Evolutionary conservation across 2,329 filamentous ascomycete genomes (phyloP).

Genomic region (Fusarium phyllophilum): DNA sequence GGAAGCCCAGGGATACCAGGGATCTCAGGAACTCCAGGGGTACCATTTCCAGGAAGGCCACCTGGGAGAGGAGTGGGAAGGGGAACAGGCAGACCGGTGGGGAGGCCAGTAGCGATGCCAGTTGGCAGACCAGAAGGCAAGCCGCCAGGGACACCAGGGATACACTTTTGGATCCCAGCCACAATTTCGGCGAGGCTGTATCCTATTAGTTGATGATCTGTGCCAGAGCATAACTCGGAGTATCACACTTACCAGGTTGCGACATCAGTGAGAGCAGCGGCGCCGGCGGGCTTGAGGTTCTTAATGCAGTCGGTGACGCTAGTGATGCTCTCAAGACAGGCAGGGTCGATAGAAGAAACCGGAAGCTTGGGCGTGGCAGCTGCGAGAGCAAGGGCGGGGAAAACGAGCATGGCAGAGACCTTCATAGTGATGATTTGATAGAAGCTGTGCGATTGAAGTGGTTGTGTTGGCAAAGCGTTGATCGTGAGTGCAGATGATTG

Average conservation of each 20-base stretch:
- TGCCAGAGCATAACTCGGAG: rapidly evolving
- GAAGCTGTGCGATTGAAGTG: neutral
- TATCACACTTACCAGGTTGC: neutral
- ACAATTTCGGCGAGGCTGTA: neutral
- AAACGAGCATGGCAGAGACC: neutral
- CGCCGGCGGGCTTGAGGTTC: neutral
- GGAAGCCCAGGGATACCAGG: neutral
- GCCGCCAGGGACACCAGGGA: neutral
- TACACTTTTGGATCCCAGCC: neutral
- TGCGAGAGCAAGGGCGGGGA: neutral
- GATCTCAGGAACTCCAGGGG: neutral
- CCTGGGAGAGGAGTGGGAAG: neutral
- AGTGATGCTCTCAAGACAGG: neutral
- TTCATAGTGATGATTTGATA: neutral
- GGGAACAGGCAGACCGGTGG: neutral
- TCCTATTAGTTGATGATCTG: neutral
- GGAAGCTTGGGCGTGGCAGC: neutral
- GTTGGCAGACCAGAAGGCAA: neutral
- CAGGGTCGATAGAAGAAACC: neutral
- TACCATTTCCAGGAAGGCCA: neutral
- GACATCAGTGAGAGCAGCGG: neutral
- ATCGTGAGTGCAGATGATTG: neutral
- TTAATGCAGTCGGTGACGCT: neutral
- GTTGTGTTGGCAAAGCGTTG: neutral
- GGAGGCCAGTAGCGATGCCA: neutral